Evolutionary conservation across 2,329 filamentous ascomycete genomes (phyloP).

Genomic region (Fusarium torulosum): DNA sequence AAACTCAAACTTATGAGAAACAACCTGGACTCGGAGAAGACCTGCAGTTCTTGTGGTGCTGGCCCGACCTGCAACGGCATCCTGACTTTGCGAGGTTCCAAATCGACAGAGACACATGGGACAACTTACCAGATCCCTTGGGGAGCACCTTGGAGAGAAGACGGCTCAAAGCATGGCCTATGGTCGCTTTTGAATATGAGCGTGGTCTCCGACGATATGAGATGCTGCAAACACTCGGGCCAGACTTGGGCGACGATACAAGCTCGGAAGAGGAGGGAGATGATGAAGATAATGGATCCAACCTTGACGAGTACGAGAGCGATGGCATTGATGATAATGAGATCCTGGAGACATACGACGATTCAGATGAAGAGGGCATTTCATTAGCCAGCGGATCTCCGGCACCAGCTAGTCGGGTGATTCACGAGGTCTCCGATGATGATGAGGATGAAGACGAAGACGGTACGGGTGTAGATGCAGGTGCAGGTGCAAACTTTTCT

Average conservation of each 20-base stretch:
- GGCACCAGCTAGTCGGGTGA: neutral
- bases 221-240: conserved; percentile 24
- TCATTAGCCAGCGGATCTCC: conserved; percentile 23
- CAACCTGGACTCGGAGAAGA: conserved; percentile 45
- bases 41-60: conserved; percentile 47
- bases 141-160: conserved; percentile 6
- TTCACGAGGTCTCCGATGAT: conserved; percentile 25
- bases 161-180: conserved; percentile 48
- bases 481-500: conserved; percentile 46
- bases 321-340: conserved; percentile 56
- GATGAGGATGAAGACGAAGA: conserved; percentile 30
- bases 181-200: conserved; percentile 49
- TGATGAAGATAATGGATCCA: conserved; percentile 22
- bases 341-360: conserved; percentile 44
- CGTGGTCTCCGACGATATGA: conserved; percentile 35
- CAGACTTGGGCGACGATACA: conserved; percentile 23
- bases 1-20: conserved; percentile 46
- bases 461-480: neutral
- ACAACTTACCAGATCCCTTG: conserved; percentile 9
- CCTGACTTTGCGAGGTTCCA: conserved; percentile 48
- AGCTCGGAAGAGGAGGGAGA: conserved; percentile 31
- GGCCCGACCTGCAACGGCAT: conserved; percentile 52
- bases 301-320: conserved; percentile 54
- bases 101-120: conserved; percentile 29
- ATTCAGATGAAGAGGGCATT: conserved; percentile 49